phyloP scores from a whole-genome alignment of 371 early-diverging fungal species.

The Cokeromyces recurvatus region DNA sequence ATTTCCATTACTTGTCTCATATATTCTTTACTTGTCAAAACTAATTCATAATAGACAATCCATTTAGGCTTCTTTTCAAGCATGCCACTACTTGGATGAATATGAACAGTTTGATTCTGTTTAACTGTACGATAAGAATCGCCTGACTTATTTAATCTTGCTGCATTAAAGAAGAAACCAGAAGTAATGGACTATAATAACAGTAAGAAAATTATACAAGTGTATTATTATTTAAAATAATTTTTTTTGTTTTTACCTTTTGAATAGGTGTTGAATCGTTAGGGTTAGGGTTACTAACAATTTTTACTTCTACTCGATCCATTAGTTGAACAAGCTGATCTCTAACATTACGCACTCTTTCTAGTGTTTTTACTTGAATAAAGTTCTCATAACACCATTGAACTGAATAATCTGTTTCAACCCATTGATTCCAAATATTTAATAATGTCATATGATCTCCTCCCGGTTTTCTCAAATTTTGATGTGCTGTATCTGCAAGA shows the following conservation, averaged over 20 bases:
- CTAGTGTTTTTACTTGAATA: conserved; percentile 89
- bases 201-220: too few relatives aligned
- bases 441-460: conserved; percentile 94
- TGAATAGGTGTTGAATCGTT: conserved; percentile 72
- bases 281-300: conserved; percentile 73
- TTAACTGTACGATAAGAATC: conserved; percentile 91
- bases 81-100: conserved; percentile 89
- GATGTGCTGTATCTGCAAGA: conserved; percentile 91
- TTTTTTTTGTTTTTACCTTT: conserved; percentile 61
- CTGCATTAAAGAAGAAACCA: conserved; percentile 95
- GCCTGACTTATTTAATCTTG: conserved; percentile 75
- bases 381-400: conserved; percentile 97
- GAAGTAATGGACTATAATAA: conserved; percentile 74
- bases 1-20: conserved; percentile 96
- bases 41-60: conserved; percentile 91
- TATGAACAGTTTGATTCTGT: conserved; percentile 85
- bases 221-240: too few relatives aligned
- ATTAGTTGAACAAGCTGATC: conserved; percentile 91
- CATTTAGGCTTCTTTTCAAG: conserved; percentile 72
- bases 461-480: conserved; percentile 75
- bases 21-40: conserved; percentile 90
- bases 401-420: conserved; percentile 87
- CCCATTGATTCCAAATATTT: conserved; percentile 95
- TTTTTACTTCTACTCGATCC: conserved; percentile 90
- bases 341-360: conserved; percentile 88